These are phyloP conservation scores for Suhomyces yuchorum DNA, from an alignment of 1,139 yeast genomes.

Conservation along the genomic window DNA sequence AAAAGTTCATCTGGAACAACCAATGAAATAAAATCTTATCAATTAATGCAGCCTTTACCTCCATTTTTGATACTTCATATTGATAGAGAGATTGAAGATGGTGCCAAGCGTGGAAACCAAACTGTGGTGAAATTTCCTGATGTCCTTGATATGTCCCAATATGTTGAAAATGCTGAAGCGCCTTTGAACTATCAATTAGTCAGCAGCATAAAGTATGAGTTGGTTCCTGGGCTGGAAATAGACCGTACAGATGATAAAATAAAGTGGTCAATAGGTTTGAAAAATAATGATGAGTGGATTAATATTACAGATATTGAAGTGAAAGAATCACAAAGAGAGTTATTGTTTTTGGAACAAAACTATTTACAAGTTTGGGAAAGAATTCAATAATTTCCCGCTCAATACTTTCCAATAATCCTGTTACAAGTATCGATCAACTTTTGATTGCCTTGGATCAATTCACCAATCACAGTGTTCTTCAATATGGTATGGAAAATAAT, in stretches of 20 bases:
- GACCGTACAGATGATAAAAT: constrained; percentile 31
- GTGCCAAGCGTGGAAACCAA: constrained; percentile 47
- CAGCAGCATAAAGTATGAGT: constrained; percentile 54
- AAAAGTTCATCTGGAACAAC: constrained; percentile 21
- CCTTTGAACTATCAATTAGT: constrained; percentile 46
- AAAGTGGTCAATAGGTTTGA: constrained; percentile 57
- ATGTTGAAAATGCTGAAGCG: constrained; percentile 19
- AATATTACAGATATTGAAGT: constrained; percentile 56
- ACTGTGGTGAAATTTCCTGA: constrained; percentile 66
- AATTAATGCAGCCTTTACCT: constrained; percentile 49
- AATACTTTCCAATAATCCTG: constrained; percentile 9
- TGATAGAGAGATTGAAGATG: constrained; percentile 45
- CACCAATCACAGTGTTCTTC: constrained; percentile 12
- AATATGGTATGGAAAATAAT: constrained; percentile 15
- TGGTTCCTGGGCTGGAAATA: constrained; percentile 22
- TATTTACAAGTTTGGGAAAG: constrained; percentile 71
- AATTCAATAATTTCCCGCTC: background rate
- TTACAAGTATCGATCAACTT: constrained; percentile 12
- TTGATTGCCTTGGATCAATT: constrained; percentile 5
- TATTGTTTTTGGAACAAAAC: constrained; percentile 63
- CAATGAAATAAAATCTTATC: constrained; percentile 36
- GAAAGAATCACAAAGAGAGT: constrained; percentile 52
- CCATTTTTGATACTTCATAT: constrained; percentile 55
- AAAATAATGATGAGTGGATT: constrained; percentile 51
- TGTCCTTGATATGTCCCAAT: constrained; percentile 42